Base-by-base conservation (phyloP, 345 rosid species). In the Brassica cretica region DNA sequence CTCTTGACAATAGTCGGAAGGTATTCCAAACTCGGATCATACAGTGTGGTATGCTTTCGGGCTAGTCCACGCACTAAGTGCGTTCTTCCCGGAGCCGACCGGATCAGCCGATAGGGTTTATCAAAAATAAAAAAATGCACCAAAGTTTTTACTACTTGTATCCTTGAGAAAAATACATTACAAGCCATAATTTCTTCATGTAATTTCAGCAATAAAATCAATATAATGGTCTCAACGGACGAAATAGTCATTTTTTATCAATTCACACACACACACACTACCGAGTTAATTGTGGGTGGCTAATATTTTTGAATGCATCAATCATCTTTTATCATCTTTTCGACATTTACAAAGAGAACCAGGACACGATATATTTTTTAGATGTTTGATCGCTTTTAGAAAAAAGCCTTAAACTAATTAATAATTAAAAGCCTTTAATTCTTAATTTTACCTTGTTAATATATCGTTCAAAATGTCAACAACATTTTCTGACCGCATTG, bases 401-500 rank as follows among this genome's bases (percentile, higher is more conserved):
- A 18, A 39, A 39, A 58, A 58, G 12, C 19, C 32, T 33, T 18
- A 35, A 35, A 15, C n/a, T 12, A 3, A 4, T 44, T 39, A 53
- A 5, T 29, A n/a, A 8, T 6, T 33, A 18, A 56, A 30, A 1
- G 24, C 32, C 53, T 24, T 14, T 21, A 35, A 11, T 5, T 32
- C 51, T 44, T 70, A 1, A 53, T 53, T 30, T 44, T 44, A 44
- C 51, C 51, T n/a, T 44, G 51, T 11, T 11, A 44, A 55, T 7
- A 32, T 55, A 55, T 68, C 60, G 12, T 68, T 68, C 8, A 27
- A 49, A 44, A 10, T 56, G 2, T n/a, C 15, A 55, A 55, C 66
- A 77, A 64, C 53, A 56, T 27, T 19, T 59, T 41, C 73, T 55
- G 66, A 68, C 29, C 5, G 14, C 21, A 10, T 39, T 60, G 68